Conservation (phyloP, 2,329 filamentous ascomycete genomes). For the Arachnopeziza araneosa region DNA sequence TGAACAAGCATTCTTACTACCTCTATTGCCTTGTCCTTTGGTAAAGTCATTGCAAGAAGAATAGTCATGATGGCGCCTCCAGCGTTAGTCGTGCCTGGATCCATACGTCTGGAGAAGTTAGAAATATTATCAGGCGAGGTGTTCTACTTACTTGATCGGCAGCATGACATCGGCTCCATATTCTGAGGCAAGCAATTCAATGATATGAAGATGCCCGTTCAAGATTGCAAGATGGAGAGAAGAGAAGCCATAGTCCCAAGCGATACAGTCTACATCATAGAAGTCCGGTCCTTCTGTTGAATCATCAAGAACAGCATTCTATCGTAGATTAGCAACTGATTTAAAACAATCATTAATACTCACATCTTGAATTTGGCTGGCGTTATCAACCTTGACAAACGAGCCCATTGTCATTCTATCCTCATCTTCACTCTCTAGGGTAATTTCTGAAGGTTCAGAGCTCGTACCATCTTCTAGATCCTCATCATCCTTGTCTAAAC, state of each 20-base stretch:
- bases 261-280: conserved; percentile 70
- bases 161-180: conserved; percentile 74
- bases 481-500: conserved; percentile 23
- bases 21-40: conserved; percentile 53
- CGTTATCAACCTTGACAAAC: conserved; percentile 60
- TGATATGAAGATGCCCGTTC: conserved; percentile 62
- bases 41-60: conserved; percentile 60
- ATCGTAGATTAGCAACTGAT: conserved; percentile 6
- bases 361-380: conserved; percentile 40
- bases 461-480: conserved; percentile 34
- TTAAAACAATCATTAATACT: conserved; percentile 31
- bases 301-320: conserved; percentile 46
- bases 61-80: conserved; percentile 56
- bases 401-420: conserved; percentile 61
- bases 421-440: conserved; percentile 20
- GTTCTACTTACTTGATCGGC: conserved; percentile 53
- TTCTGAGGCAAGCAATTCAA: conserved; percentile 62
- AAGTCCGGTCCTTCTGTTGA: conserved; percentile 67
- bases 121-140: neutral
- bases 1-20: conserved; percentile 62
- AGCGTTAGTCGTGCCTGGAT: conserved; percentile 24
- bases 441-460: conserved; percentile 30
- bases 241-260: conserved; percentile 72
- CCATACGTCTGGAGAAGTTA: conserved; percentile 6
- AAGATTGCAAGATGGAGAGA: conserved; percentile 76